Evolutionary conservation across 2,329 filamentous ascomycete species (phyloP), one percentile per base, ranked within the genome.

Genomic region (Phialemoniopsis sp.): DNA sequence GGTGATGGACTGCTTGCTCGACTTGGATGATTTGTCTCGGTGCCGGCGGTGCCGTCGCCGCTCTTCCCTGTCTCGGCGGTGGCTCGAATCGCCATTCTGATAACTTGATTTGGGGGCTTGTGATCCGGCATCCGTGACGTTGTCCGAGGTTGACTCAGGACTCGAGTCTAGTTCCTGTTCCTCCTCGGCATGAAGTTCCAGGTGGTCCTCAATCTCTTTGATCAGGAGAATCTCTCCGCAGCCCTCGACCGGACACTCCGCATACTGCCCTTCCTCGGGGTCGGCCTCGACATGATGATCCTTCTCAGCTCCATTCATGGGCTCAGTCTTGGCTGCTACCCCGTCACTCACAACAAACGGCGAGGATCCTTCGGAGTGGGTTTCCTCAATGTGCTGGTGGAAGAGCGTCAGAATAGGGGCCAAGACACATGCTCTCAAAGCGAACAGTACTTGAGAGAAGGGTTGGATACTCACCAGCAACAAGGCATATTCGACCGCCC

Each of bases 211-310:
- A 29, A 84, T 60, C 48, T 82, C 76, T 13, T 62, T 56, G 8
- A 65, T 50, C 7, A 66, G 58, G 15, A 83, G 56, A n/a, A 67
- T 55, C 54, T 86, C 80, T 26, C 74, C 75, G 52, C 82, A 87
- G 16, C 68, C 72, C 13, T 75, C 69, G 28, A 71, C 47, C 1
- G 75, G 70, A 48, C 80, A 83, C 32, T 72, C 63, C 16, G 69
- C 62, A 50, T 78, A 79, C 13, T 62, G 42, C 8, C 47, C 45
- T 30, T 64, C 58, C 9, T 60, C 55, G 8, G 17, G 26, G 29
- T 56, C 50, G 34, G 45, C 45, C 16, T 40, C 47, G 28, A 37
- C 38, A 36, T 45, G 39, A 36, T 35, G 21, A 10, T 26, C 21
- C 6, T 42, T 32, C 21, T 40, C 38, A 13, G 40, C 33, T 18